Conservation (phyloP, 441 rosid genomes). For the Populus hybrid region DNA sequence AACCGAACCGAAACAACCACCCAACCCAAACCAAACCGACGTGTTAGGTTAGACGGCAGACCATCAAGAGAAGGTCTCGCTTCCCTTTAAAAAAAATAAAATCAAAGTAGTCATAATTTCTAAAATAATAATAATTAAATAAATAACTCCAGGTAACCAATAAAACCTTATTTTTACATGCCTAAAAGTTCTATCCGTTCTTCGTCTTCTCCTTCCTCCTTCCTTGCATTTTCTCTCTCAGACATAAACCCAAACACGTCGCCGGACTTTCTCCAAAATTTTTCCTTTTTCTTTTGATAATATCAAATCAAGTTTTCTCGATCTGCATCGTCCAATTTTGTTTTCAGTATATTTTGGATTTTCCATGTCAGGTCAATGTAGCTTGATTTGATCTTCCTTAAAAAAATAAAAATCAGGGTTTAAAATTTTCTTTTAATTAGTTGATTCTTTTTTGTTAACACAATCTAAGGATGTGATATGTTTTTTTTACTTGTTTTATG, state of each 20-base stretch:
- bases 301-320: neutral
- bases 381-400: conserved; percentile 8
- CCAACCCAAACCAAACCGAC: neutral
- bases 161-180: neutral
- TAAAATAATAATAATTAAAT: neutral
- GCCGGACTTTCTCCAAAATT: neutral
- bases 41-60: conserved; percentile 25
- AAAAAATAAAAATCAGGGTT: conserved; percentile 22
- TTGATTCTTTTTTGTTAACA: neutral
- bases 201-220: neutral
- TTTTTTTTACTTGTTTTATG: conserved; percentile 5
- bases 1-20: neutral
- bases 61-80: conserved; percentile 11
- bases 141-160: neutral
- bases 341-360: neutral
- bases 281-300: neutral
- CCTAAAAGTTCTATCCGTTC: neutral
- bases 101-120: neutral
- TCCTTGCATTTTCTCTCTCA: conserved; percentile 4
- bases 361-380: conserved; percentile 37
- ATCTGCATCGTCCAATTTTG: conserved; percentile 14
- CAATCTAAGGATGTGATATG: conserved; percentile 20
- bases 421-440: neutral
- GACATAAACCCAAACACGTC: neutral
- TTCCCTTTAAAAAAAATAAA: neutral